phyloP scores from a whole-genome alignment of 371 early-diverging fungal species.

The Mucor mucedo region DNA sequence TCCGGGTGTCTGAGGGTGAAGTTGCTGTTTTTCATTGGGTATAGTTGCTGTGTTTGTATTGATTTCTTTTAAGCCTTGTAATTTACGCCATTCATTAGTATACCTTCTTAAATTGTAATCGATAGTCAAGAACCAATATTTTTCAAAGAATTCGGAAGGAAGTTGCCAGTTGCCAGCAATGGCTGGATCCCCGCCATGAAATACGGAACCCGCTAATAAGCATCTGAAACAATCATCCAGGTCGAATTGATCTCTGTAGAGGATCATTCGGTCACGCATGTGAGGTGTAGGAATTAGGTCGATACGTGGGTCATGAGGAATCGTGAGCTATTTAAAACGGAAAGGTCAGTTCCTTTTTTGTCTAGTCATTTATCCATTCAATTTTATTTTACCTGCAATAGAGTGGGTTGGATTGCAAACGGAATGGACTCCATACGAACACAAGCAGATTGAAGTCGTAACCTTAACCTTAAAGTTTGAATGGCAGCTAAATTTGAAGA shows the following conservation, averaged over 20 bases:
- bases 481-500: conserved; percentile 48
- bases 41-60: conserved; percentile 2
- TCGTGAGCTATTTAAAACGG: conserved; percentile 35
- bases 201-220: conserved; percentile 54
- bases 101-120: conserved; percentile 44
- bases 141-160: conserved; percentile 60
- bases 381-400: conserved; percentile 28
- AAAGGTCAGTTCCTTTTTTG: not conserved
- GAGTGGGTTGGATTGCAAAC: conserved; percentile 46
- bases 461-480: conserved; percentile 46
- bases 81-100: conserved; percentile 38
- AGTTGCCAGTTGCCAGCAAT: conserved; percentile 62
- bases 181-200: conserved; percentile 63
- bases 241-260: conserved; percentile 59
- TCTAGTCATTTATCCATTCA: not conserved
- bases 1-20: not conserved
- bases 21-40: not conserved
- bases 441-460: conserved; percentile 44
- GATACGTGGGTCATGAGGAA: conserved; percentile 67
- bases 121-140: conserved; percentile 58
- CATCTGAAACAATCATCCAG: conserved; percentile 61
- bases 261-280: conserved; percentile 66
- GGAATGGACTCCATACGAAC: conserved; percentile 34
- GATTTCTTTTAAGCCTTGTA: conserved; percentile 37
- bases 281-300: conserved; percentile 65